Evolutionary conservation across 208 protist species (phyloP), one percentile per base, ranked within the genome.

Genomic region (Spongospora subterranea): DNA sequence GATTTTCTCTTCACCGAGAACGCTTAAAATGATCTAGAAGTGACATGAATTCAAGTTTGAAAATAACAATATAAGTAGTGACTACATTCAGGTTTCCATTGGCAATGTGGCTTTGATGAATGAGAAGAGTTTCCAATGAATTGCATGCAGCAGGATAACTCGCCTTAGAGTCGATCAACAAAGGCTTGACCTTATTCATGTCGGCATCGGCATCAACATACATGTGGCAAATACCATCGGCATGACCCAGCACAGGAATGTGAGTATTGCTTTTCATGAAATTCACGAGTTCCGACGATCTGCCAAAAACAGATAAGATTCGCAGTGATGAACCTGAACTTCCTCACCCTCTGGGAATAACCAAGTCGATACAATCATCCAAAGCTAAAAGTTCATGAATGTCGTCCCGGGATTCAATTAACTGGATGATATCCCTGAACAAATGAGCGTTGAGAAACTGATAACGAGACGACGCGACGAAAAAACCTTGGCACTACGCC

Each of bases 91-190:
- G 6, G 45, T 46, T 43, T 39, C 88, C 88, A 43, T 89, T 66
- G 39, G 6, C 35, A 35, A 91, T 35, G n/a, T 91, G 45, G 6
- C 43, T 89, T 0, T 65, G 88, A 93, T 98, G 95, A 32, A 98
- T 91, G 38, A 98, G 95, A 46, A 98, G 91, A 41, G 97, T 98
- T 92, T 98, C 97, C 0, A 95, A 92, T 38, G 96, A 94, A 93
- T 98, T 98, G 95, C 97, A 98, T 17, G 97, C 97, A 24, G 96
- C 94, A 29, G 97, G 96, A 93, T 98, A 98, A 88, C 97, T 95
- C n/a, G 96, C 95, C 94, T 98, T 98, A 0, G 96, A 91, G 91
- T 98, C 97, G 66, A 95, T 92, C 6, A 95, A 90, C 76, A 98
- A 93, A 38, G 92, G 90, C 40, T 91, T 91, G 54, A 95, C 38